Evolutionary conservation across 805 yeast species (phyloP), one percentile per base, ranked within the genome.

Genomic region (Kodamaea lidongshanica): DNA sequence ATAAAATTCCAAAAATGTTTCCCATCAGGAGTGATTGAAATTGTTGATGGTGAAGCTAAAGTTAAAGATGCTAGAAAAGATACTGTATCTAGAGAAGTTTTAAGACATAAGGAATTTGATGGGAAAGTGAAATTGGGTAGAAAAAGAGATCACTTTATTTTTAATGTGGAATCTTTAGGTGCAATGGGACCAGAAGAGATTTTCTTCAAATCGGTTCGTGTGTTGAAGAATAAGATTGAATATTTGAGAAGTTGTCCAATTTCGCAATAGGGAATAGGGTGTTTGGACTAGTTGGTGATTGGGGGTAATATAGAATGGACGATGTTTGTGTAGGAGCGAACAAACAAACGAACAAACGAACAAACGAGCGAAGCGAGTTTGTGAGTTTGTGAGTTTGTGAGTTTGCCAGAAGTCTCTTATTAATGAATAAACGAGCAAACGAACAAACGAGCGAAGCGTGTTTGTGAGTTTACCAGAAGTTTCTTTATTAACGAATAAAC

Each of bases 131-230:
- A 81, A 57, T 69, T 92, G 32, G 98, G 97, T 25, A 77, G 98
- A 59, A 71, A 71, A 44, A 79, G 95, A 57, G 92, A 83, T 54
- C 95, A 92, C 48, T 92, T 92, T 56, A 84, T 92, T 30, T 92
- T 86, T 67, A 85, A 87, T 48, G 87, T 92, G 27, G 98, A 92
- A 61, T 78, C 89, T 34, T 79, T 95, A 3, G 97, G 98, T 22
- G 95, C 96, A 23, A 88, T 92, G 95, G 67, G 86, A 10, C 96
- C 98, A 13, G 95, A 85, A 48, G 97, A 89, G 62, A 86, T 92
- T 32, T 92, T 92, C 61, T 77, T 86, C 63, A 92, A 89, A 57
- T 77, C 89, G 38, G 82, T 92, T 29, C 73, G 89, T 54, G 78
- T 87, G 32, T 69, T 92, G 54, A 83, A 77, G 58, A 79, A 80